These are phyloP conservation scores for Euryodendron excelsum DNA, from an alignment of 148 eudicot genomes.

Conservation along the genomic window DNA sequence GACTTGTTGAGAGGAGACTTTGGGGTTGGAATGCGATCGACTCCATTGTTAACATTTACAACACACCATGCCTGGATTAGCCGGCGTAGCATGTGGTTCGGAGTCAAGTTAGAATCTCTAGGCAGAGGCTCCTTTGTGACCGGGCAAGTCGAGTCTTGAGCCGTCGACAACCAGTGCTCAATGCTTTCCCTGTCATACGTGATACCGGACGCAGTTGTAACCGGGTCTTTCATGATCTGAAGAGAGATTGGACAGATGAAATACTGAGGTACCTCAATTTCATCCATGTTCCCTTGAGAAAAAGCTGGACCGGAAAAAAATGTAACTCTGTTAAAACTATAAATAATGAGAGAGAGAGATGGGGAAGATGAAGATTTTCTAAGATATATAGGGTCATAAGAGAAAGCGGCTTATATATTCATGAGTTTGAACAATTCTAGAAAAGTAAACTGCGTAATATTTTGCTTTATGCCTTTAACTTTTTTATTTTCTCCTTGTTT, in stretches of 20 bases:
- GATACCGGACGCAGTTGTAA: conserved; percentile 68
- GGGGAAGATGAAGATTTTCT: too few relatives aligned
- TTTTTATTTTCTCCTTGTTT: too few relatives aligned
- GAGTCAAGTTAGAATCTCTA: conserved; percentile 45
- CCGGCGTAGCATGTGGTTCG: conserved; percentile 68
- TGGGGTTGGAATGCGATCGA: conserved; percentile 70
- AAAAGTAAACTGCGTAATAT: too few relatives aligned
- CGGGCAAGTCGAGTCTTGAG: conserved; percentile 44
- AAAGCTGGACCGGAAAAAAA: neutral
- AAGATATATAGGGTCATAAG: too few relatives aligned
- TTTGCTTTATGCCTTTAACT: too few relatives aligned
- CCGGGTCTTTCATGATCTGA: conserved; percentile 83
- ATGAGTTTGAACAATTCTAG: too few relatives aligned
- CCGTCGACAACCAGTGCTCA: conserved; percentile 54
- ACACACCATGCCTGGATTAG: conserved; percentile 75
- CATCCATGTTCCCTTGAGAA: conserved; percentile 26
- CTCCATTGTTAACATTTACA: conserved; percentile 41
- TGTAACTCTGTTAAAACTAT: neutral
- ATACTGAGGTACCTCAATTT: conserved; percentile 54
- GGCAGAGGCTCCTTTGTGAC: conserved; percentile 61
- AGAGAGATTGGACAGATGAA: conserved; percentile 81
- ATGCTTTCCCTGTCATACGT: conserved; percentile 77
- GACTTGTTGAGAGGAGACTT: conserved; percentile 33
- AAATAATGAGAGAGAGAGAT: too few relatives aligned
- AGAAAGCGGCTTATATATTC: too few relatives aligned